phyloP scores from a whole-genome alignment of 352 stramenopile species.

The Globisporangium apiculatum region DNA sequence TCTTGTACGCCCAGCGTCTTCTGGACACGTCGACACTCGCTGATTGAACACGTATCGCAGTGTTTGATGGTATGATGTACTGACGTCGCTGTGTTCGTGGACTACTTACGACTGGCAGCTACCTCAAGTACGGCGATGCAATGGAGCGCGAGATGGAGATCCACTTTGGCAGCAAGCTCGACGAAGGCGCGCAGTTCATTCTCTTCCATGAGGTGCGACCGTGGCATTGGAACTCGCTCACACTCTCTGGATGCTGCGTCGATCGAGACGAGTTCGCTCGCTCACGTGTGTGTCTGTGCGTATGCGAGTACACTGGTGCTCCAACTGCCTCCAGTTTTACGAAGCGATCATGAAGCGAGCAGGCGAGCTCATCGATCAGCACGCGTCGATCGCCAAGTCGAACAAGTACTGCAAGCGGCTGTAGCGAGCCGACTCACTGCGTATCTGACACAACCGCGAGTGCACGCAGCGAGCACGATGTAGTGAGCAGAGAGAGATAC shows the following conservation, averaged over 20 bases:
- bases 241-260: too few relatives aligned
- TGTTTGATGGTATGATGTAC: not conserved
- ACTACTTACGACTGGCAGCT: conserved; percentile 17
- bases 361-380: conserved; percentile 58
- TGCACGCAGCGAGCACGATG: not conserved
- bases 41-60: too few relatives aligned
- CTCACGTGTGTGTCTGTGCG: not conserved
- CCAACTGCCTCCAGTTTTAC: conserved; percentile 30
- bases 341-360: conserved; percentile 47
- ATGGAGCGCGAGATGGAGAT: conserved; percentile 79
- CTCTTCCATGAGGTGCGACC: conserved; percentile 43
- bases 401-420: conserved; percentile 47
- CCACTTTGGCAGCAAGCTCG: conserved; percentile 58
- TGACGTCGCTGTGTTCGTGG: conserved; percentile 1
- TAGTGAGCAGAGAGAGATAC: too few relatives aligned
- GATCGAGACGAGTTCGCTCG: not conserved
- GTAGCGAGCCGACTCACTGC: not conserved
- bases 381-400: conserved; percentile 31
- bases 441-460: too few relatives aligned
- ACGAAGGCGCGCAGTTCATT: conserved; percentile 58
- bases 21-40: too few relatives aligned
- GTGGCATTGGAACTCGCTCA: not conserved
- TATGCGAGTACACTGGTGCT: too few relatives aligned
- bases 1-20: conserved; percentile 29
- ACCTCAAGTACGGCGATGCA: conserved; percentile 66